Conservation (phyloP, 495 filamentous ascomycete species). For the Lasiosphaeris hirsuta region DNA sequence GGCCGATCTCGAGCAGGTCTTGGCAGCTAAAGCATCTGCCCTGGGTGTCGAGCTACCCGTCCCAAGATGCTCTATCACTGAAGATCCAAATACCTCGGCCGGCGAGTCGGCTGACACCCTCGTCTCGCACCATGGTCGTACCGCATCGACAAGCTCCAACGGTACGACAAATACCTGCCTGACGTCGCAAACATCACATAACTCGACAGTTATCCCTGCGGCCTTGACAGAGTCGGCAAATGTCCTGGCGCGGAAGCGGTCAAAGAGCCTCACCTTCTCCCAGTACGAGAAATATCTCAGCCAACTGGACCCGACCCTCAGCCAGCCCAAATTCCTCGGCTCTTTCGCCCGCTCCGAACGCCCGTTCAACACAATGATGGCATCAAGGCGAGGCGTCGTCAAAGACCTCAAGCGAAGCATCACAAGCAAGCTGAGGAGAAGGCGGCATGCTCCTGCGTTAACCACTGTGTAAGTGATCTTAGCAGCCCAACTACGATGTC, state of each 20-base stretch:
- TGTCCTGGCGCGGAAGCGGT: constrained; percentile 27
- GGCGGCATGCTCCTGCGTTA: constrained; percentile 25
- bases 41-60: constrained; percentile 41
- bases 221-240: constrained; percentile 21
- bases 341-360: constrained; percentile 17
- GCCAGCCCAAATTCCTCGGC: constrained; percentile 34
- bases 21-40: constrained; percentile 36
- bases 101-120: constrained; percentile 35
- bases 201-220: constrained; percentile 19
- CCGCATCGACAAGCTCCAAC: constrained; percentile 23
- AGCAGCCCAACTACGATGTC: too few species aligned
- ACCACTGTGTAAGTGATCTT: constrained; percentile 31
- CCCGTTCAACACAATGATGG: constrained; percentile 29
- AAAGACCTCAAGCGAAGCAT: constrained; percentile 40
- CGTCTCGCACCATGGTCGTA: constrained; percentile 18
- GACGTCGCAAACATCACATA: constrained; percentile 18
- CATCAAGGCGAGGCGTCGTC: constrained; percentile 39
- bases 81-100: constrained; percentile 19
- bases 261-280: constrained; percentile 45
- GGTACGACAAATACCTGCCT: constrained; percentile 7
- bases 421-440: constrained; percentile 36
- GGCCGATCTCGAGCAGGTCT: constrained; percentile 34
- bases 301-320: constrained; percentile 37
- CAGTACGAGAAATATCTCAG: constrained; percentile 52
- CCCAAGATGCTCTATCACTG: constrained; percentile 6